Conservation (phyloP, 2,329 filamentous ascomycete genomes). For the Sclerotinia trifoliorum region DNA sequence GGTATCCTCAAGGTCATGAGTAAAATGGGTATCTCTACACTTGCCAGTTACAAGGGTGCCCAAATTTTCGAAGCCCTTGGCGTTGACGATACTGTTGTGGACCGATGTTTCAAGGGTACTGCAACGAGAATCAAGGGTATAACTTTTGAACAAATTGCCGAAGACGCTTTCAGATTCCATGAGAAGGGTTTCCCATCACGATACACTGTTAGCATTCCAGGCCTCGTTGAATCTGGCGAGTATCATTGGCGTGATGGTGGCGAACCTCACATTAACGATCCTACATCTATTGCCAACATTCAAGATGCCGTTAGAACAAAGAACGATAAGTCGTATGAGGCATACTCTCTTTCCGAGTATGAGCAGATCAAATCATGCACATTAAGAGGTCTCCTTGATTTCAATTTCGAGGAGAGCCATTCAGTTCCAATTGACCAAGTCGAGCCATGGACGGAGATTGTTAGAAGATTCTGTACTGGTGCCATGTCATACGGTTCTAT, state of each 20-base stretch:
- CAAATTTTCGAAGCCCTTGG: constrained; percentile 97
- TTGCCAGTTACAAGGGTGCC: constrained; percentile 95
- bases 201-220: constrained; percentile 71
- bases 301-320: constrained; percentile 95
- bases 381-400: constrained; percentile 88
- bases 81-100: constrained; percentile 86
- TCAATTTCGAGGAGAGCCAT: constrained; percentile 84
- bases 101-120: constrained; percentile 92
- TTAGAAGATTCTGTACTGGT: constrained; percentile 92
- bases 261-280: constrained; percentile 93
- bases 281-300: constrained; percentile 91
- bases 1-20: constrained; percentile 99
- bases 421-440: constrained; percentile 94
- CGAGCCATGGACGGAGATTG: constrained; percentile 97
- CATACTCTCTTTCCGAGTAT: constrained; percentile 88
- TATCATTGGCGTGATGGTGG: constrained; percentile 98
- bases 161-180: constrained; percentile 92
- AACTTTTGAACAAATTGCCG: constrained; percentile 89
- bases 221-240: constrained; percentile 87
- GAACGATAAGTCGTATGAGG: constrained; percentile 98
- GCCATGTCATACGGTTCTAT: constrained; percentile 99
- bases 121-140: constrained; percentile 92
- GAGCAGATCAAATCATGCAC: constrained; percentile 97
- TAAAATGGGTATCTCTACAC: constrained; percentile 98
- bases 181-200: constrained; percentile 88